Conservation (phyloP, 192 early-diverging fungal species). For the Hyaloraphidium curvatum region DNA sequence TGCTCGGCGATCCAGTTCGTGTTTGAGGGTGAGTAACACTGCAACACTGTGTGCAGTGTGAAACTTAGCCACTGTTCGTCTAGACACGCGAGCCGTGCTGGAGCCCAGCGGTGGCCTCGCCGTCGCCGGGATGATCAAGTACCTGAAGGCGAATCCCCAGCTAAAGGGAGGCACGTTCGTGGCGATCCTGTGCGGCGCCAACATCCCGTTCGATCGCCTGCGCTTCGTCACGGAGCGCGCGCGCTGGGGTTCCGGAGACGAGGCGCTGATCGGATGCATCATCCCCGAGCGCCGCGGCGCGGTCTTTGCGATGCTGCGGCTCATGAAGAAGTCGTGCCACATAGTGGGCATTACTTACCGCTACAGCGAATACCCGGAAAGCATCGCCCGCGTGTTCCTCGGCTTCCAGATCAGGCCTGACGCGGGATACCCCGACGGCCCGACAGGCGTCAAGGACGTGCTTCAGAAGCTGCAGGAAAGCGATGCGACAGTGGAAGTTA, state of each 20-base stretch:
- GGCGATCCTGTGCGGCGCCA: constrained; percentile 10
- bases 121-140: constrained; percentile 27
- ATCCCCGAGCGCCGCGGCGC: constrained; percentile 26
- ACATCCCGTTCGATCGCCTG: constrained; percentile 26
- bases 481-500: too few relatives aligned
- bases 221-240: constrained; percentile 30
- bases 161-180: constrained; percentile 23
- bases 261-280: constrained; percentile 15
- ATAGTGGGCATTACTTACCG: too few relatives aligned
- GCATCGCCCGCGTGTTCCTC: too few relatives aligned
- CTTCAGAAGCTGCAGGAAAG: too few relatives aligned
- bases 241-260: constrained; percentile 19
- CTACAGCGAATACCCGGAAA: too few relatives aligned
- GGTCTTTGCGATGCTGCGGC: too few relatives aligned
- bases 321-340: too few relatives aligned
- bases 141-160: constrained; percentile 18
- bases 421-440: too few relatives aligned
- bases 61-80: constrained; percentile 8
- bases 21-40: constrained; percentile 14
- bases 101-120: constrained; percentile 32
- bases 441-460: too few relatives aligned
- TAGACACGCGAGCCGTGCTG: constrained; percentile 24
- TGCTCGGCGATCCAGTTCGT: constrained; percentile 27
- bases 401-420: too few relatives aligned
- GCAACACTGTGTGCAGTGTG: background rate